Evolutionary conservation across 2,329 filamentous ascomycete genomes (phyloP).

Genomic region (Colletotrichum eremochloae): DNA sequence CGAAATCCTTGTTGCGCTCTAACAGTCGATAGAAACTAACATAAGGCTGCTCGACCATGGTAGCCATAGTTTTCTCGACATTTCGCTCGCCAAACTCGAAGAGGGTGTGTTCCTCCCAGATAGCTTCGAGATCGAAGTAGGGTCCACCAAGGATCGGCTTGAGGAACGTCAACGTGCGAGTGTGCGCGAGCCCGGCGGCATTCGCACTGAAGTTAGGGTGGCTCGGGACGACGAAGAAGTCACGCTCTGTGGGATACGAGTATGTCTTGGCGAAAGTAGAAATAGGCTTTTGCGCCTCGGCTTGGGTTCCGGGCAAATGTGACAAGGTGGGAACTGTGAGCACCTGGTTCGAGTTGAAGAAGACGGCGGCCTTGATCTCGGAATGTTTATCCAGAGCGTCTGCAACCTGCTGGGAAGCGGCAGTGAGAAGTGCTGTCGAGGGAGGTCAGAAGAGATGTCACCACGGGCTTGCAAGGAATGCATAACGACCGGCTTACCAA

Average conservation of each 20-base stretch:
- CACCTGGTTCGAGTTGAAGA: constrained; percentile 28
- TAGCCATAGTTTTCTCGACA: constrained; percentile 82
- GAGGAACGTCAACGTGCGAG: constrained; percentile 73
- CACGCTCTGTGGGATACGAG: constrained; percentile 53
- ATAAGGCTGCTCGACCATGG: constrained; percentile 84
- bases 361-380: constrained; percentile 37
- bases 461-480: neutral
- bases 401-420: neutral
- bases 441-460: neutral
- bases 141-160: constrained; percentile 74
- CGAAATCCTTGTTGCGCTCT: neutral
- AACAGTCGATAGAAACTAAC: constrained; percentile 60
- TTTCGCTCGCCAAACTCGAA: constrained; percentile 78
- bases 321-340: constrained; percentile 31
- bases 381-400: constrained; percentile 4
- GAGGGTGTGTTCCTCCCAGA: constrained; percentile 84
- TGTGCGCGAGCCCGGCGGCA: constrained; percentile 73
- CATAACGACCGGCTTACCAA: constrained; percentile 12
- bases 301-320: constrained; percentile 14
- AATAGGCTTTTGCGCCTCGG: neutral
- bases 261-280: constrained; percentile 50
- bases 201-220: constrained; percentile 64
- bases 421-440: constrained; percentile 8
- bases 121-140: constrained; percentile 79
- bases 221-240: constrained; percentile 63